Evolutionary conservation across 352 stramenopile genomes (phyloP).

Genomic region (Albugo candida): DNA sequence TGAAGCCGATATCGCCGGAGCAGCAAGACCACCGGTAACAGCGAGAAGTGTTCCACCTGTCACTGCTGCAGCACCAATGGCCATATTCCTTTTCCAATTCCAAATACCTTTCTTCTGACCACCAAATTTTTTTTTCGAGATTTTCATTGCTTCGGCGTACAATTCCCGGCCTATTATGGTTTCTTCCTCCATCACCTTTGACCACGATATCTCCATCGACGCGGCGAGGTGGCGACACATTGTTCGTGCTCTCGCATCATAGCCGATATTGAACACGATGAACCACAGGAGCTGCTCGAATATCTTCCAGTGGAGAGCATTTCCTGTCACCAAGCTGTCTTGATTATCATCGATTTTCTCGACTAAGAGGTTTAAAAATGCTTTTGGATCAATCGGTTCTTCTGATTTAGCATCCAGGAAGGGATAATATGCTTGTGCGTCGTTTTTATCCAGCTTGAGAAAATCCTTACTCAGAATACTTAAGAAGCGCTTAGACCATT

Average conservation of each 20-base stretch:
- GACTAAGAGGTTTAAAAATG: no score
- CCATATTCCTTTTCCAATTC: conserved; percentile 65
- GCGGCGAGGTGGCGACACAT: conserved; percentile 26
- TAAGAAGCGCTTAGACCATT: conserved; percentile 52
- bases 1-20: conserved; percentile 34
- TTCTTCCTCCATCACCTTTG: conserved; percentile 42
- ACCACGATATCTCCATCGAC: conserved; percentile 35
- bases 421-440: no score
- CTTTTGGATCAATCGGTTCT: no score
- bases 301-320: no score
- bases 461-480: no score
- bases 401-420: no score
- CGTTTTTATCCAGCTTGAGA: no score
- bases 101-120: conserved; percentile 34
- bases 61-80: conserved; percentile 46
- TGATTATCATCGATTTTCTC: no score
- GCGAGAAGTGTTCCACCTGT: conserved; percentile 50
- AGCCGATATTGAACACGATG: conserved; percentile 50
- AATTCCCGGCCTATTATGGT: conserved; percentile 40
- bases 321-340: no score
- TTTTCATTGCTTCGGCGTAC: conserved; percentile 48
- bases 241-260: conserved; percentile 43
- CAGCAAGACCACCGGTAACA: conserved; percentile 42
- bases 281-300: no score
- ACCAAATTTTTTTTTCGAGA: conserved; percentile 40